These are phyloP conservation scores for Vanrija humicola DNA, from an alignment of 1,284 basidiomycete genomes.

Conservation along the genomic window DNA sequence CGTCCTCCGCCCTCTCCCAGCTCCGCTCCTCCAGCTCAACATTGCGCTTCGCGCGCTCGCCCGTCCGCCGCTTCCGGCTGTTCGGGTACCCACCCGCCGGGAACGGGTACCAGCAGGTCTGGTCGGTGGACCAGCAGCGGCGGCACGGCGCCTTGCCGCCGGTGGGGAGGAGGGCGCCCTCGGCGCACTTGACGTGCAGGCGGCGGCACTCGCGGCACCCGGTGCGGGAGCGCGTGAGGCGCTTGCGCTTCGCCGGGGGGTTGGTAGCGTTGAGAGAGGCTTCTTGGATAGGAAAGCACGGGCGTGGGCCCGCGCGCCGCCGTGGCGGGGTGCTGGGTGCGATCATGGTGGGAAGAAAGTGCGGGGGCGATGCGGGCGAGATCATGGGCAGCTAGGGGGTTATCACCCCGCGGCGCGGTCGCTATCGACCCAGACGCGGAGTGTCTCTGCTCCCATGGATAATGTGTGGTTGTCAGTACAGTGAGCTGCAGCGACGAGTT, in stretches of 20 bases:
- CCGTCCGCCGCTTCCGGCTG: slow-evolving; percentile 1
- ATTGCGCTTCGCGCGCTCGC: slow-evolving; percentile 2
- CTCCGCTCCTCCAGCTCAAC: slow-evolving; percentile 2
- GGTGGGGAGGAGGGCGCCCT: slow-evolving; percentile 3
- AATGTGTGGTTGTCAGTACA: no score
- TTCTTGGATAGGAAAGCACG: no score
- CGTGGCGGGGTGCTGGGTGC: no score
- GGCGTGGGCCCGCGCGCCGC: no score
- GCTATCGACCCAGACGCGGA: no score
- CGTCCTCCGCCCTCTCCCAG: slow-evolving; percentile 13
- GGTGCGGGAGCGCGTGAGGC: slow-evolving; percentile 11
- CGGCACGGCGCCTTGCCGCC: slow-evolving; percentile 19
- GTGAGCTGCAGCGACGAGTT: no score
- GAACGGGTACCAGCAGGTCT: slow-evolving; percentile 17
- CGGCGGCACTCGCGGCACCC: slow-evolving; percentile 18
- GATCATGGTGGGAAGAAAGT: no score
- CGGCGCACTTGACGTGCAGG: slow-evolving; percentile 19
- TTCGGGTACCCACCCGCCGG: neutral
- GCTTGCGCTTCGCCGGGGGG: slow-evolving; percentile 3
- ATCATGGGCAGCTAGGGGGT: no score
- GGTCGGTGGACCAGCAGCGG: slow-evolving; percentile 18
- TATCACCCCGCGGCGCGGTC: no score
- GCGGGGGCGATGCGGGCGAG: no score
- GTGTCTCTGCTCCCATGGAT: no score
- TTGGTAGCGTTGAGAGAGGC: no score